These are phyloP conservation scores for Sonneratia alba DNA, from an alignment of 345 rosid genomes.

Conservation along the genomic window DNA sequence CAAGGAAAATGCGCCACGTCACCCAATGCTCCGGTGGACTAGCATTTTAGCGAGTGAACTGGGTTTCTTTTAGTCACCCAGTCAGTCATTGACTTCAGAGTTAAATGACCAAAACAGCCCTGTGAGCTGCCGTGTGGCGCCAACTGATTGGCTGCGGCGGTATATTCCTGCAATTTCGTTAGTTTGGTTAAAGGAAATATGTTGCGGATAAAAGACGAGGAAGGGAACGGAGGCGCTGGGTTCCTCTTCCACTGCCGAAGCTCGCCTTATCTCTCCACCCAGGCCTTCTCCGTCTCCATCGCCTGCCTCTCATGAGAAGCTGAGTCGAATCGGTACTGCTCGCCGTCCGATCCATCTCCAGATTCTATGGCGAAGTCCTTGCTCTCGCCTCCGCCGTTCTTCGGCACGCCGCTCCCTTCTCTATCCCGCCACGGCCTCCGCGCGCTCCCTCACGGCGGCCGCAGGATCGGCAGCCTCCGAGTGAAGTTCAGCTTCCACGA, in stretches of 20 bases:
- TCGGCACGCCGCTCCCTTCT: conserved; percentile 43
- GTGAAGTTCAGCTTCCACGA: conserved; percentile 63
- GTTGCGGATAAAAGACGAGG: neutral
- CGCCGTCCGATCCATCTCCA: neutral
- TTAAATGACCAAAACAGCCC: conserved; percentile 1
- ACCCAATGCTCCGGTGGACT: neutral
- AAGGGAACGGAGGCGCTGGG: neutral
- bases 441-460: conserved; percentile 8
- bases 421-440: conserved; percentile 30
- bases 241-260: neutral
- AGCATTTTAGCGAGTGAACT: neutral
- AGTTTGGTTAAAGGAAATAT: neutral
- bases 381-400: conserved; percentile 69
- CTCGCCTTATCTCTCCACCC: conserved; percentile 6
- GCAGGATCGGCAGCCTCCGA: conserved; percentile 37
- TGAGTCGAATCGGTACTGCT: neutral
- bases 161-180: neutral
- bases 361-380: conserved; percentile 64
- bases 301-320: neutral
- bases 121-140: neutral
- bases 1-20: neutral
- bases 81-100: neutral
- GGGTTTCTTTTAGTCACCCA: too few relatives aligned
- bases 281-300: neutral
- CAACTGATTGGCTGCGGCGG: neutral